Percentiles rank a stretch among this genome's conserved stretches.
Evolutionary conservation across 1,139 yeast species (phyloP).

Genomic region (Sugiyamaella xylanicola): DNA sequence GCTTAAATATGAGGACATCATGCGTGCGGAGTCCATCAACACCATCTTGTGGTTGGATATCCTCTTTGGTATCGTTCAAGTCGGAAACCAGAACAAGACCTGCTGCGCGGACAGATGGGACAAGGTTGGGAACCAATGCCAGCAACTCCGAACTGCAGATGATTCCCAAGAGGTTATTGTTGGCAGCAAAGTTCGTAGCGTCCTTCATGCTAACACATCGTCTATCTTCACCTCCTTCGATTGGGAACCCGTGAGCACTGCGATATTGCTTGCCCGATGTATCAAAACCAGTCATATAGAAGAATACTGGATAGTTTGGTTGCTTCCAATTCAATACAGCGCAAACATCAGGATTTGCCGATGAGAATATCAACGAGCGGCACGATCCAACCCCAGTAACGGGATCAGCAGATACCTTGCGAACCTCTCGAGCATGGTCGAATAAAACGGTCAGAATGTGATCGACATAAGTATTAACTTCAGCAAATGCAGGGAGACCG

Average conservation of each 20-base stretch:
- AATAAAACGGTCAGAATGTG: conserved; percentile 70
- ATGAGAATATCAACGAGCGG: conserved; percentile 76
- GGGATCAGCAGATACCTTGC: conserved; percentile 30
- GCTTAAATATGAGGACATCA: conserved; percentile 69
- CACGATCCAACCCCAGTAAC: conserved; percentile 32
- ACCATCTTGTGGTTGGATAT: conserved; percentile 44
- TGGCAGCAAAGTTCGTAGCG: conserved; percentile 71
- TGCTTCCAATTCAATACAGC: conserved; percentile 96
- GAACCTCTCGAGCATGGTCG: conserved; percentile 59
- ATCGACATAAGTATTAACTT: conserved; percentile 77
- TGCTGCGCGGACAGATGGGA: conserved; percentile 72
- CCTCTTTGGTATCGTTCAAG: conserved; percentile 31
- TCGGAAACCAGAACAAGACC: conserved; percentile 82
- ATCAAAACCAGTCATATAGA: conserved; percentile 59
- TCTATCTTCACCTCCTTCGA: conserved; percentile 42
- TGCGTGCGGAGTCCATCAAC: conserved; percentile 75
- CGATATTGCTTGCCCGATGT: conserved; percentile 40
- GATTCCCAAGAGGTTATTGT: conserved; percentile 82
- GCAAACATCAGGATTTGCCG: conserved; percentile 85
- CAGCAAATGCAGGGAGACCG: conserved; percentile 47
- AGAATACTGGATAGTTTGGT: conserved; percentile 94
- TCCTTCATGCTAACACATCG: conserved; percentile 59
- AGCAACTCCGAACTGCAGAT: conserved; percentile 73
- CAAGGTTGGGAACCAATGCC: conserved; percentile 71
- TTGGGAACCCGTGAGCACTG: conserved; percentile 43